A percentile compares a stretch with the other conserved stretches of the same genome.
Conservation (phyloP, 345 rosid species). For the Moricandia arvensis region DNA sequence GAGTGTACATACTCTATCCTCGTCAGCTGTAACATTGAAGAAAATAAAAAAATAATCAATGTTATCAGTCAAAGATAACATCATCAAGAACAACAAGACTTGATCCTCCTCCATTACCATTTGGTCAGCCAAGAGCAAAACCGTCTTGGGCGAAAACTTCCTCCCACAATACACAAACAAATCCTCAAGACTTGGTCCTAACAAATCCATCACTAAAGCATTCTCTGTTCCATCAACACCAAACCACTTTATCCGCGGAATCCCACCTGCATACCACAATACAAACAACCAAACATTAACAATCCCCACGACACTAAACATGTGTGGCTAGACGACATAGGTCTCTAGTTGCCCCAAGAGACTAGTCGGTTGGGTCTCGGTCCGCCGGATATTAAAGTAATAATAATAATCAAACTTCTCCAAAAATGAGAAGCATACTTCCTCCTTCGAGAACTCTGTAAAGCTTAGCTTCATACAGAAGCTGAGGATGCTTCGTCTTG, state of each 20-base stretch:
- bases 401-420: neutral
- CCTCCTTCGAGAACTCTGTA: conserved; percentile 89
- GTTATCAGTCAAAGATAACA: neutral
- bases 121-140: conserved; percentile 87
- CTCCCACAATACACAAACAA: conserved; percentile 85
- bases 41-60: neutral
- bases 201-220: conserved; percentile 74
- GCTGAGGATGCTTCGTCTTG: conserved; percentile 85
- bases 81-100: conserved; percentile 2
- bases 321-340: no score
- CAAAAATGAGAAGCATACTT: conserved; percentile 23
- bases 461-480: conserved; percentile 83
- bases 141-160: conserved; percentile 85
- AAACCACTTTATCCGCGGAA: conserved; percentile 78
- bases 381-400: neutral
- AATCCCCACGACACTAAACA: no score
- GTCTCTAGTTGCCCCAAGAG: no score
- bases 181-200: conserved; percentile 96
- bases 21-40: conserved; percentile 51
- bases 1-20: conserved; percentile 80
- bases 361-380: no score
- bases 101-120: conserved; percentile 48
- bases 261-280: conserved; percentile 54
- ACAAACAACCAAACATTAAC: neutral
- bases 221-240: conserved; percentile 83